These are phyloP conservation scores for Malus hybrid DNA, from an alignment of 331 rosid species.

Conservation along the genomic window DNA sequence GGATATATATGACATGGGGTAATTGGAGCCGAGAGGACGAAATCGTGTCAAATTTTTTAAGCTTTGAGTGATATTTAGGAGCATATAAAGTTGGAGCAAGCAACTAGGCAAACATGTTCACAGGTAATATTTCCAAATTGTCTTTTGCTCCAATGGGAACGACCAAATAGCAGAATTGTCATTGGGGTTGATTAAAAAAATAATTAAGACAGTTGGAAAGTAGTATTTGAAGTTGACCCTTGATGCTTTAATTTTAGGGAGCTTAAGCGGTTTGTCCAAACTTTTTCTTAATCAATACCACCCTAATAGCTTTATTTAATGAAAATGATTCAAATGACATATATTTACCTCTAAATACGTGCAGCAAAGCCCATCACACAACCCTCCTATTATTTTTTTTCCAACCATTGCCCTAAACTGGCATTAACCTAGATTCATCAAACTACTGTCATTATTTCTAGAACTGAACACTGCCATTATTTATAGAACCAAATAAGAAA, in stretches of 20 bases:
- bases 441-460: too few species aligned
- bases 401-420: too few species aligned
- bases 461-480: too few species aligned
- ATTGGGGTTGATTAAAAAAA: constrained; percentile 25
- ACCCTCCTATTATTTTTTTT: too few species aligned
- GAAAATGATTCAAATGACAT: too few species aligned
- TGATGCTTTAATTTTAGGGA: background rate
- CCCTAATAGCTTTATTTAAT: too few species aligned
- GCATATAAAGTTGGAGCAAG: constrained; percentile 9
- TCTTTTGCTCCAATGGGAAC: constrained; percentile 33
- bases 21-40: constrained; percentile 14
- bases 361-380: too few species aligned
- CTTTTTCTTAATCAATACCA: too few species aligned
- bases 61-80: background rate
- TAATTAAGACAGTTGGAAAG: constrained; percentile 38
- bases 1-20: constrained; percentile 34
- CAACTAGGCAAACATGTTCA: constrained; percentile 45
- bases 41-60: constrained; percentile 9
- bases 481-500: too few species aligned
- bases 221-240: constrained; percentile 16
- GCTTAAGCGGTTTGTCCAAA: too few species aligned
- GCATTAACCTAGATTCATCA: too few species aligned
- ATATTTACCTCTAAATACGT: too few species aligned
- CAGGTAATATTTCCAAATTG: constrained; percentile 23
- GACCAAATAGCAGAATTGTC: constrained; percentile 24